Evolutionary conservation across 2,329 filamentous ascomycete genomes (phyloP), one percentile per base, ranked within the genome.

Genomic region (Arthrobotrys iridis): DNA sequence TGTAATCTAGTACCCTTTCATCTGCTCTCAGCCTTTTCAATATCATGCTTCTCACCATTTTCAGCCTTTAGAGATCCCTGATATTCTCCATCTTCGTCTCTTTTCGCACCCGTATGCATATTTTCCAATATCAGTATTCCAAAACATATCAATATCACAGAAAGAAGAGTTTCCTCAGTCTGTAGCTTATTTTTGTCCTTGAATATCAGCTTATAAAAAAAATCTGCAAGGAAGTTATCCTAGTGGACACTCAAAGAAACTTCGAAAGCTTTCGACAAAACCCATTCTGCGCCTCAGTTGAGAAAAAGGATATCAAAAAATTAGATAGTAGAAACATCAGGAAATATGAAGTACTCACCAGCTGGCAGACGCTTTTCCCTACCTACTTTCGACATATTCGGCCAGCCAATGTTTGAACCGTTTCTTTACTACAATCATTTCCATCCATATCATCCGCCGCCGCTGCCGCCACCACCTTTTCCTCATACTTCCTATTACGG

Each of bases 401-500:
- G 66, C 3, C 57, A 71, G 15, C 66, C 58, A 24, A 63, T 63
- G 22, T 63, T 63, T 30, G 66, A 71, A 13, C 57, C 45, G 3
- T 63, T 55, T 33, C 45, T 63, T 28, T 58, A 46, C 37, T 57
- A 71, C 35, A 22, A 18, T 6, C 66, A 57, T 2, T 63, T 63
- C 58, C 58, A 63, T 30, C 40, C 60, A 5, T 59, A 59, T 50
- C 63, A 50, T 35, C 62, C 30, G 4, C 59, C 6, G 1, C 45
- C 20, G 10, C 35, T 35, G 7, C 46, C 45, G 5, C 35, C 48
- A 43, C 24, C 4, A 7, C 46, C 35, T 1, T 37, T 35, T 3
- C 48, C 28, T n/a, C 5, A 40, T n/a, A n/a, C 35, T 8, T 40
- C 35, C 35, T 8, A 60, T 15, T 33, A 70, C n/a, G 28, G 26